A percentile compares a stretch with the other conserved stretches of the same genome.
Evolutionary conservation across 2,329 filamentous ascomycete species (phyloP).

Genomic region (Penicillium palitans): DNA sequence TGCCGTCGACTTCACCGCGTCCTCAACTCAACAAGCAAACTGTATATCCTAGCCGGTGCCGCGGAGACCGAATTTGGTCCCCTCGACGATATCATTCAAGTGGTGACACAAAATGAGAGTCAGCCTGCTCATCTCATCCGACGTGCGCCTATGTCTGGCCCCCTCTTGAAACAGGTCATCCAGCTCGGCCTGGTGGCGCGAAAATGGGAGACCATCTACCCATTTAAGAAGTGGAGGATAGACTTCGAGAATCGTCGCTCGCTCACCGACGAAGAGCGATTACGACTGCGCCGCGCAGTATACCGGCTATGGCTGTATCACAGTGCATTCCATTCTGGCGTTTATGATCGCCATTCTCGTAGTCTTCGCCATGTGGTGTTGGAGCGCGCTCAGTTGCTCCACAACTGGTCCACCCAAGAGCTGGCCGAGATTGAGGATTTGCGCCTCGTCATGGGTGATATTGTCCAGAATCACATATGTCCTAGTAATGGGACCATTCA

Average conservation of each 20-base stretch:
- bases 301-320: conserved; percentile 63
- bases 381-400: conserved; percentile 57
- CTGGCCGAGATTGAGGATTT: conserved; percentile 62
- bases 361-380: conserved; percentile 47
- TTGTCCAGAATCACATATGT: conserved; percentile 60
- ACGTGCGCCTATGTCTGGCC: conserved; percentile 54
- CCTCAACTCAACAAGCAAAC: conserved; percentile 54
- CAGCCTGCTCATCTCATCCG: conserved; percentile 59
- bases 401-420: conserved; percentile 59
- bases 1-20: conserved; percentile 57
- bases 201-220: conserved; percentile 62
- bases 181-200: conserved; percentile 56
- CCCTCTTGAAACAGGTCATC: conserved; percentile 57
- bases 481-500: conserved; percentile 62
- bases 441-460: conserved; percentile 55
- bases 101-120: conserved; percentile 61
- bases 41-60: conserved; percentile 55
- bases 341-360: conserved; percentile 53
- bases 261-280: conserved; percentile 52
- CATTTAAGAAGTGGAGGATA: conserved; percentile 62
- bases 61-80: conserved; percentile 60
- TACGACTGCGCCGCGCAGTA: conserved; percentile 55
- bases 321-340: conserved; percentile 57
- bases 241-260: conserved; percentile 58
- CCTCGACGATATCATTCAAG: conserved; percentile 58